Base-by-base conservation (phyloP, 73 alveolate species). In the Paraurostyla sp. region DNA sequence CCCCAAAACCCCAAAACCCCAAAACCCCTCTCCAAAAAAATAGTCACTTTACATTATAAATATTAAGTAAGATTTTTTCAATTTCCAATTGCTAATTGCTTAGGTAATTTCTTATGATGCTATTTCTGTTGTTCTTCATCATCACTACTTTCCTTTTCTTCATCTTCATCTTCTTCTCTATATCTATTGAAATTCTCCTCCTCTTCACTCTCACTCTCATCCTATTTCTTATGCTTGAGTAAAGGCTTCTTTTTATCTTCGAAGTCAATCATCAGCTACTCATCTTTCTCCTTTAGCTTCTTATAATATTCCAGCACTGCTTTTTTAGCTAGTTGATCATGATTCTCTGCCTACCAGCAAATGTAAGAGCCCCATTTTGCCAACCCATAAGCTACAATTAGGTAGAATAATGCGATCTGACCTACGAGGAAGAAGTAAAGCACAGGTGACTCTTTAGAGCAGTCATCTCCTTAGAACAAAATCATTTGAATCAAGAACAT, bases 341-440 rank as follows among this genome's bases (percentile, higher is more conserved):
- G 82, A 65, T 65, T 65, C 25, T 65, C 82, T 38, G 82, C 82
- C 23, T 65, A 65, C 82, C 82, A 65, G 58, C 82, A 65, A 11
- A 65, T 65, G 42, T 65, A 65, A 38, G 82, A 65, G 3, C 82
- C 82, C 82, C 82, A 65, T 65, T 38, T 65, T 11, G 82, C 82
- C 41, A 65, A 65, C 33, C 82, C 82, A 22, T 4, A 38, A 13
- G 82, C 82, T 0, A 65, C 82, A 6, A 65, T 40, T 2, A 65
- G 25, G 32, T 65, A 65, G 58, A 65, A 65, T 36, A 65, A 40
- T 6, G 58, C 82, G 6, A 65, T 65, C 36, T 65, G 58, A 0
- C 43, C 56, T 18, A 65, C 58, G 18, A 65, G 82, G 60, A 56
- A 65, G 58, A 65, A 35, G 42, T 13, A 65, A 16, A 36, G 23